These are phyloP conservation scores for Suillus americanus DNA, from an alignment of 768 basidiomycete species.

Conservation along the genomic window DNA sequence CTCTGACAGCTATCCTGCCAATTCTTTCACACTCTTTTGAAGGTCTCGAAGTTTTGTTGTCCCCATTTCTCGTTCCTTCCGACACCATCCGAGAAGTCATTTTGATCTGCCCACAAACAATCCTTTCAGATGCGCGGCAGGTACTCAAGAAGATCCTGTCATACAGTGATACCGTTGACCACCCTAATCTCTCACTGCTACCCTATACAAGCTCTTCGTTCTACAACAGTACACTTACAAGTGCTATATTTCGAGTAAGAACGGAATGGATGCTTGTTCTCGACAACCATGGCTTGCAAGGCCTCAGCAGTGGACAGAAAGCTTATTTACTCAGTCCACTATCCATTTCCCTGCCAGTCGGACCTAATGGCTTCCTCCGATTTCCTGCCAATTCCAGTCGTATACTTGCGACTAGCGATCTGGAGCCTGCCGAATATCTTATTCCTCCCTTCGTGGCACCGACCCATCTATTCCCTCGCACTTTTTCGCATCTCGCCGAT, in stretches of 20 bases:
- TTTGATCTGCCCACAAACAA: constrained; percentile 42
- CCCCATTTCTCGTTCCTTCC: constrained; percentile 37
- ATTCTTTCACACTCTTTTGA: constrained; percentile 37
- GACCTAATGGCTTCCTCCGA: constrained; percentile 38
- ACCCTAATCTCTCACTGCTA: constrained; percentile 44
- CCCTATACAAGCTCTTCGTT: constrained; percentile 27
- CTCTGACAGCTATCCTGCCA: constrained; percentile 51
- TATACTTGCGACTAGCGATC: constrained; percentile 27
- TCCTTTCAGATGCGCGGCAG: constrained; percentile 35
- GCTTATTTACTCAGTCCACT: constrained; percentile 44
- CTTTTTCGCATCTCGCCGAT: constrained; percentile 18
- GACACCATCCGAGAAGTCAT: constrained; percentile 43
- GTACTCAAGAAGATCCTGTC: constrained; percentile 34
- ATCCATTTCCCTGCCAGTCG: constrained; percentile 36
- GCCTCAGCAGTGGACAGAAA: constrained; percentile 33
- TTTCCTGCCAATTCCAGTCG: constrained; percentile 29
- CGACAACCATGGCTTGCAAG: constrained; percentile 43
- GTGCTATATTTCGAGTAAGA: constrained; percentile 36
- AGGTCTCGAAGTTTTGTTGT: constrained; percentile 34
- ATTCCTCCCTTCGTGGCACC: constrained; percentile 63
- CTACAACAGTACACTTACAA: constrained; percentile 31
- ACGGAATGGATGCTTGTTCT: constrained; percentile 55
- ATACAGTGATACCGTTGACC: constrained; percentile 25
- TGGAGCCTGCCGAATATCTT: constrained; percentile 48
- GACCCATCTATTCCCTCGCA: constrained; percentile 17